Conservation (phyloP, 2,329 filamentous ascomycete genomes). For the Verticillium tricorpus region DNA sequence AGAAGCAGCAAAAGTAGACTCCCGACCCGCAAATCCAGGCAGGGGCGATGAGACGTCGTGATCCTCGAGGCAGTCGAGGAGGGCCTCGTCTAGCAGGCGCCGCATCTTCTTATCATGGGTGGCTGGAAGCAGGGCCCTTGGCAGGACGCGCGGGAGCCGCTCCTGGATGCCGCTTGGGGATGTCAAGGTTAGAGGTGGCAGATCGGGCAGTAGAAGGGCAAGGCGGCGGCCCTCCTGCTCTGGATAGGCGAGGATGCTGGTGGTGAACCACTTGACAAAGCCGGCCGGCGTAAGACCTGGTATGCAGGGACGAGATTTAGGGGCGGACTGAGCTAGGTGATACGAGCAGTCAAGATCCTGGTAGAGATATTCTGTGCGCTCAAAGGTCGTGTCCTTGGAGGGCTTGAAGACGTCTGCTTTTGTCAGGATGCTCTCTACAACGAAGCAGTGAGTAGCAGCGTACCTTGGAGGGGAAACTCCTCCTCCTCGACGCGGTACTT, state of each 20-base stretch:
- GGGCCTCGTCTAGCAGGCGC: conserved; percentile 55
- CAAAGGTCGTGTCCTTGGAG: conserved; percentile 32
- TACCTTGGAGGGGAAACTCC: conserved; percentile 36
- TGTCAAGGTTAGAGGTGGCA: conserved; percentile 44
- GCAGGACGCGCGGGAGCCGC: conserved; percentile 74
- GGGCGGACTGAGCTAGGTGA: conserved; percentile 55
- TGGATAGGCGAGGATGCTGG: conserved; percentile 70
- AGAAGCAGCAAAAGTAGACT: neutral
- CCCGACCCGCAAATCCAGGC: neutral
- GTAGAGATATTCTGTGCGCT: conserved; percentile 56
- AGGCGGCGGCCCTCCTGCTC: conserved; percentile 70
- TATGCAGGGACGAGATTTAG: conserved; percentile 49
- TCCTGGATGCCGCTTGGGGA: conserved; percentile 63
- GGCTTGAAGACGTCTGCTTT: conserved; percentile 47
- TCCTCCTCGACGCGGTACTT: conserved; percentile 62
- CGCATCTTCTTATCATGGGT: conserved; percentile 51
- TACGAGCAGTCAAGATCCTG: conserved; percentile 52
- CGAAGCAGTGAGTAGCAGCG: neutral
- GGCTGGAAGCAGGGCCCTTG: conserved; percentile 66
- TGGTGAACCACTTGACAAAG: conserved; percentile 67
- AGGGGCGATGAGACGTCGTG: neutral
- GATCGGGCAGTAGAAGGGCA: conserved; percentile 59
- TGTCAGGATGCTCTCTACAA: conserved; percentile 2
- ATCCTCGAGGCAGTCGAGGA: conserved; percentile 41
- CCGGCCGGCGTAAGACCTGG: conserved; percentile 64